Percentiles rank a stretch among this genome's conserved stretches.
Evolutionary conservation across 805 yeast genomes (phyloP).

Genomic region (Starmerella bombi): DNA sequence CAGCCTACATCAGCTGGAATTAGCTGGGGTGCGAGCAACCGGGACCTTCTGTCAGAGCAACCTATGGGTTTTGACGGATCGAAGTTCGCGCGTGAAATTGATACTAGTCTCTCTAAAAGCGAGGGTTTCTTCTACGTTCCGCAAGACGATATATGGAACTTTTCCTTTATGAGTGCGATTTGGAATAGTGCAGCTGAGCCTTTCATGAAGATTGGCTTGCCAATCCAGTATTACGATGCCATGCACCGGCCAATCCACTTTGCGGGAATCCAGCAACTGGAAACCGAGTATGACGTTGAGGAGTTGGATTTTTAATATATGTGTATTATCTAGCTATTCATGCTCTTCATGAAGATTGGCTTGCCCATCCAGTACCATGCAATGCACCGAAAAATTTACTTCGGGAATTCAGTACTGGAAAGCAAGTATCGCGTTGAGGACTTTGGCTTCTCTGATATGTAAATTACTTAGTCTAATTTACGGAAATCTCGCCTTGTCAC

Average conservation of each 20-base stretch:
- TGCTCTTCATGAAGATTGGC: too few relatives aligned
- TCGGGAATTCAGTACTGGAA: too few relatives aligned
- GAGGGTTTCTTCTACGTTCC: constrained; percentile 83
- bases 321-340: too few relatives aligned
- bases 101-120: constrained; percentile 56
- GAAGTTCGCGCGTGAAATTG: constrained; percentile 39
- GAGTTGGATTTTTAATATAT: neutral
- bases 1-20: constrained; percentile 50
- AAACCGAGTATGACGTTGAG: constrained; percentile 28
- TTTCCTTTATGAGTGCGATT: constrained; percentile 72
- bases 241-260: constrained; percentile 84
- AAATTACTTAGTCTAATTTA: too few relatives aligned
- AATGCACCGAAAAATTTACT: too few relatives aligned
- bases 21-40: constrained; percentile 61
- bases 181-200: constrained; percentile 55
- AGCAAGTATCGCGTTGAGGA: too few relatives aligned
- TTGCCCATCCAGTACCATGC: too few relatives aligned
- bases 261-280: constrained; percentile 54
- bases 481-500: too few relatives aligned
- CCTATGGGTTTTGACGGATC: constrained; percentile 48
- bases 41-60: constrained; percentile 39
- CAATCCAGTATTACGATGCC: constrained; percentile 72
- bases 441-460: too few relatives aligned
- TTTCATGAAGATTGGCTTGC: constrained; percentile 60
- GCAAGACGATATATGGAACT: constrained; percentile 75